A percentile compares a stretch with the other conserved stretches of the same genome.
These are phyloP conservation scores for Verticillium albo-atrum DNA, from an alignment of 2,329 filamentous ascomycete species.

Conservation along the genomic window DNA sequence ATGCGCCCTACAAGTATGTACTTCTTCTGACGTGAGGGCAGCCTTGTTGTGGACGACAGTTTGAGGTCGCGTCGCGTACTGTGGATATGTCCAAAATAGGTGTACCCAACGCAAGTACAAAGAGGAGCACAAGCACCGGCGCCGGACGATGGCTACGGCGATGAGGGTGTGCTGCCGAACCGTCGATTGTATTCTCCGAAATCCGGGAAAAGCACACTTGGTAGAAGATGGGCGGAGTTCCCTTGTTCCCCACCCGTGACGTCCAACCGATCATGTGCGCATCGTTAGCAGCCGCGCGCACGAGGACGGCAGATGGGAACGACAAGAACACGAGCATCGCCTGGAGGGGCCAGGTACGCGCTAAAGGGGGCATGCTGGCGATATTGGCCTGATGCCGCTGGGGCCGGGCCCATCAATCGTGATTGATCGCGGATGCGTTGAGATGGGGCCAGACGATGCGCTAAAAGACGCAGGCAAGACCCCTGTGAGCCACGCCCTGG, in stretches of 20 bases:
- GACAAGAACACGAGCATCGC: not conserved
- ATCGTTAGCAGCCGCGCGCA: not conserved
- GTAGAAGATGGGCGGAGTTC: not conserved
- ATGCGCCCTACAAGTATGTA: not conserved
- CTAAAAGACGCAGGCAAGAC: constrained; percentile 9
- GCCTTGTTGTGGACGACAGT: not conserved
- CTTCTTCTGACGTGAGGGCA: not conserved
- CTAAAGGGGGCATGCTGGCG: not conserved
- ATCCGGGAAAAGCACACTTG: not conserved
- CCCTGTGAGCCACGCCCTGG: constrained; percentile 4
- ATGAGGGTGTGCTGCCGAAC: not conserved
- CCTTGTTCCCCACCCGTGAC: not conserved
- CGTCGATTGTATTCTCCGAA: not conserved
- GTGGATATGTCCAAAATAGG: too few relatives aligned
- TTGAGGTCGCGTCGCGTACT: not conserved
- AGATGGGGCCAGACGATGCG: constrained; percentile 9
- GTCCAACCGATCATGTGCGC: not conserved
- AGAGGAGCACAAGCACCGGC: not conserved
- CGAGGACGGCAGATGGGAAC: not conserved
- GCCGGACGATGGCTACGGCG: not conserved
- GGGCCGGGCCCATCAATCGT: not conserved
- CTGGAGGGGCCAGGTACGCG: not conserved
- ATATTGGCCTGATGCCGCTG: not conserved
- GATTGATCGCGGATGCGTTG: constrained; percentile 10
- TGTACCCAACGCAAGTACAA: too few relatives aligned